phyloP scores from a whole-genome alignment of 106 monocot genomes.

The Ottelia alismoides region DNA sequence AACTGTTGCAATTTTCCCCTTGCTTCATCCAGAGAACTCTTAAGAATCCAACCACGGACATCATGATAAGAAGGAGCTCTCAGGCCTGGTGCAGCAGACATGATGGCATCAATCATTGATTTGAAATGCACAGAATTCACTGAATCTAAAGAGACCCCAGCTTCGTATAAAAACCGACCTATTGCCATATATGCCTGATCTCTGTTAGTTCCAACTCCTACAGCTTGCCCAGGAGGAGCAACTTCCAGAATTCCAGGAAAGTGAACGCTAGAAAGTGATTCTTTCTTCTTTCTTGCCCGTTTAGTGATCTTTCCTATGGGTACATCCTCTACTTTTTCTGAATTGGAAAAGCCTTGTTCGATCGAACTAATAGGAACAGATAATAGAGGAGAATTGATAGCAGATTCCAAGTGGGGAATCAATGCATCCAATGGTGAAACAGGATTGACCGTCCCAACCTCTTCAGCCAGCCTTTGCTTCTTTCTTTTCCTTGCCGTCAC shows the following conservation, averaged over 20 bases:
- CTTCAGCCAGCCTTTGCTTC: constrained; percentile 48
- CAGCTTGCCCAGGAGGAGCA: neutral
- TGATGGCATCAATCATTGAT: constrained; percentile 71
- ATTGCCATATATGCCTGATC: constrained; percentile 63
- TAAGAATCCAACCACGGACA: constrained; percentile 48
- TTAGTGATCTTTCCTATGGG: constrained; percentile 2
- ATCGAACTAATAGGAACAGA: constrained; percentile 18
- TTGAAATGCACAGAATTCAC: constrained; percentile 71
- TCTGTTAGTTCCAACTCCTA: constrained; percentile 11
- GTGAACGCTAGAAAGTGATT: constrained; percentile 1
- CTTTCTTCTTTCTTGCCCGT: constrained; percentile 29
- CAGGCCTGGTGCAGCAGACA: constrained; percentile 41
- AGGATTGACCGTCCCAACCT: constrained; percentile 30
- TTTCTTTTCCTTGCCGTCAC: constrained; percentile 50
- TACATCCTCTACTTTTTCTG: constrained; percentile 21
- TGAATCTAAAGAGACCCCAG: constrained; percentile 59
- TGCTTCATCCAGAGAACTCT: constrained; percentile 51
- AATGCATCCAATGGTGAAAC: neutral
- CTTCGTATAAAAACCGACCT: constrained; percentile 62
- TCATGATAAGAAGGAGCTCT: constrained; percentile 55
- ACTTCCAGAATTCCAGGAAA: neutral
- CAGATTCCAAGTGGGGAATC: constrained; percentile 1
- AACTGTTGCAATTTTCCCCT: constrained; percentile 28
- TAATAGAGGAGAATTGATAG: constrained; percentile 4
- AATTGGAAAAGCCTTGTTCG: constrained; percentile 15